Conservation (phyloP, 2,329 filamentous ascomycete species). For the Cladosporium cucumerinum region DNA sequence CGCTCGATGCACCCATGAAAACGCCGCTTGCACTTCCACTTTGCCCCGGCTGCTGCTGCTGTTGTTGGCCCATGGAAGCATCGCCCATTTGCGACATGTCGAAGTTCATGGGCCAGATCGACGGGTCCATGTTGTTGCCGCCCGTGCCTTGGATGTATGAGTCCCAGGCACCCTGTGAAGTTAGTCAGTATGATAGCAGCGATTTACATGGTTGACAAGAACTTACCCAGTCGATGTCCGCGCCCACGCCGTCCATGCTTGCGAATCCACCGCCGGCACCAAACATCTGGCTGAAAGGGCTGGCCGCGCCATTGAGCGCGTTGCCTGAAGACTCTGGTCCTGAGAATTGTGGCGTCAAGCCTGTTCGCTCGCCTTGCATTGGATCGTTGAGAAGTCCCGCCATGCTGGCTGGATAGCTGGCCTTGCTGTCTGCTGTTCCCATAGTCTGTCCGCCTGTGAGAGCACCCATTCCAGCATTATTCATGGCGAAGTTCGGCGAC, state of each 20-base stretch:
- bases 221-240: slow-evolving; percentile 55
- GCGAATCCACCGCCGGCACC: slow-evolving; percentile 44
- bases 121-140: slow-evolving; percentile 34
- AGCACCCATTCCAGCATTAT: slow-evolving; percentile 23
- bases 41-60: slow-evolving; percentile 5
- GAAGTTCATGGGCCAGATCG: slow-evolving; percentile 45
- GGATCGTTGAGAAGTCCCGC: slow-evolving; percentile 35
- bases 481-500: slow-evolving; percentile 44
- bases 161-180: slow-evolving; percentile 62
- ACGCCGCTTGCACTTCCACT: not conserved
- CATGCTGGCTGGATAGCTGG: slow-evolving; percentile 33
- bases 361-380: slow-evolving; percentile 28
- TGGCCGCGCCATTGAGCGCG: slow-evolving; percentile 31
- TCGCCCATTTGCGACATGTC: slow-evolving; percentile 20
- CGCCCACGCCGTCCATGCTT: slow-evolving; percentile 50
- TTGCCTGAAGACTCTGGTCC: slow-evolving; percentile 28
- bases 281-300: slow-evolving; percentile 36
- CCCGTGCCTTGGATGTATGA: slow-evolving; percentile 60
- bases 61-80: slow-evolving; percentile 27
- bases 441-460: slow-evolving; percentile 17
- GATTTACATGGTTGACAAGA: slow-evolving; percentile 13
- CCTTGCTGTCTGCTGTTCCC: not conserved
- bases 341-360: slow-evolving; percentile 34
- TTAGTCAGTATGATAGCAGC: slow-evolving; percentile 18
- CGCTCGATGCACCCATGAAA: not conserved